Evolutionary conservation across 2,329 filamentous ascomycete genomes (phyloP), one percentile per base, ranked within the genome.

Genomic region (Chrysoporthe deuterocubensis): DNA sequence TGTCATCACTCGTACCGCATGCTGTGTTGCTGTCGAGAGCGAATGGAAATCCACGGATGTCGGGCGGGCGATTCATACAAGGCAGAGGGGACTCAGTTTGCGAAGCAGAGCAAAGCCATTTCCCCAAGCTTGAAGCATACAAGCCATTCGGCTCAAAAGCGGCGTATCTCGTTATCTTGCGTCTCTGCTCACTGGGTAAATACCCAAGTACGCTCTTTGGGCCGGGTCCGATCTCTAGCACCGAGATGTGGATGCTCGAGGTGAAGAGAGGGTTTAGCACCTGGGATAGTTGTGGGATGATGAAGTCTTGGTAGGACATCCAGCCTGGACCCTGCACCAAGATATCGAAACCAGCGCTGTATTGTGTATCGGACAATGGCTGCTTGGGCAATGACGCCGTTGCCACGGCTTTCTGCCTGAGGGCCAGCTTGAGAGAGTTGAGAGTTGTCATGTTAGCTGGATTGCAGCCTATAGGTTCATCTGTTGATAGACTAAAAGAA

Each of bases 221-320:
- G 9, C 88, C 88, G 0, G 88, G 85, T 70, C 86, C 86, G 62
- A 90, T 84, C 71, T 90, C 88, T 6, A 90, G 78, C 18, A 83
- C 81, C 3, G 87, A 88, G 69, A 89, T 75, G 14, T 72, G 59
- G 37, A 6, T 62, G 42, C 78, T 79, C 6, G 81, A 82, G 46
- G 76, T 72, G 71, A 83, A 74, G 44, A 86, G 76, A 65, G 79
- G 71, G 1, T 65, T 61, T 2, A 89, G 71, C 0, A 85, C 69
- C 46, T 75, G 72, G 62, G 77, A 76, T 5, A 89, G 75, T 54
- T 85, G 80, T 59, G 85, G 84, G 56, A 83, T 76, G 43, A 88
- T 81, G 74, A 88, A 89, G 61, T 83, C 74, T 73, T 79, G 71
- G 74, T 88, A 87, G 0, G 71, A 79, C 26, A 32, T 70, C 77